Conservation (phyloP, 1,284 basidiomycete genomes). For the Sparassis latifolia region DNA sequence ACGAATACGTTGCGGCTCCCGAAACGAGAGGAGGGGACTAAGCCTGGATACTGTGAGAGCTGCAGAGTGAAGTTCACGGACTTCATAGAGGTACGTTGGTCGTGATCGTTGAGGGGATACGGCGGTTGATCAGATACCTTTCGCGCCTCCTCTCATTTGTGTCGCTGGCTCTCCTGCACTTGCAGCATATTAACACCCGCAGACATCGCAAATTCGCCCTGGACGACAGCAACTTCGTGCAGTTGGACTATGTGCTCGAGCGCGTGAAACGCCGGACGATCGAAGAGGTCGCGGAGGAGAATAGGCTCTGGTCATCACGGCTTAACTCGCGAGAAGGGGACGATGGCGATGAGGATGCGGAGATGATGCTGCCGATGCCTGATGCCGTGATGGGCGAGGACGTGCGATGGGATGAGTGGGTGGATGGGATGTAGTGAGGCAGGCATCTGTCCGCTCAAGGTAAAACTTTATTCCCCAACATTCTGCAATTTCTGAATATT, state of each 20-base stretch:
- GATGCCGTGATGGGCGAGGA: slow-evolving; percentile 15
- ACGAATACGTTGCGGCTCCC: slow-evolving; percentile 71
- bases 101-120: not conserved
- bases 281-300: slow-evolving; percentile 32
- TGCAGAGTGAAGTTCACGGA: slow-evolving; percentile 90
- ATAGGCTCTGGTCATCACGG: slow-evolving; percentile 6
- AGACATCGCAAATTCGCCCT: slow-evolving; percentile 86
- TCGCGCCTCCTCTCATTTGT: not conserved
- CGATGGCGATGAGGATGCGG: slow-evolving; percentile 8
- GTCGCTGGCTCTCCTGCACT: not conserved
- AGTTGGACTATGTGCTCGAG: slow-evolving; percentile 76
- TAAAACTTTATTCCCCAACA: not conserved
- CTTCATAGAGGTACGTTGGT: slow-evolving; percentile 61
- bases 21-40: slow-evolving; percentile 78
- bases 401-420: slow-evolving; percentile 25
- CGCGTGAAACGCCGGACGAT: slow-evolving; percentile 65
- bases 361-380: slow-evolving; percentile 10
- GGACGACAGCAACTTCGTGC: slow-evolving; percentile 75
- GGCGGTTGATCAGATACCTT: not conserved
- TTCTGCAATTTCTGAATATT: too few species aligned
- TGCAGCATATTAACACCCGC: slow-evolving; percentile 71
- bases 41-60: slow-evolving; percentile 98
- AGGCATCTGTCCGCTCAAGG: not conserved
- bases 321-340: slow-evolving; percentile 3
- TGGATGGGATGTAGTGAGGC: slow-evolving; percentile 11